phyloP scores from a whole-genome alignment of 768 basidiomycete genomes.

The Boletus insuetus region DNA sequence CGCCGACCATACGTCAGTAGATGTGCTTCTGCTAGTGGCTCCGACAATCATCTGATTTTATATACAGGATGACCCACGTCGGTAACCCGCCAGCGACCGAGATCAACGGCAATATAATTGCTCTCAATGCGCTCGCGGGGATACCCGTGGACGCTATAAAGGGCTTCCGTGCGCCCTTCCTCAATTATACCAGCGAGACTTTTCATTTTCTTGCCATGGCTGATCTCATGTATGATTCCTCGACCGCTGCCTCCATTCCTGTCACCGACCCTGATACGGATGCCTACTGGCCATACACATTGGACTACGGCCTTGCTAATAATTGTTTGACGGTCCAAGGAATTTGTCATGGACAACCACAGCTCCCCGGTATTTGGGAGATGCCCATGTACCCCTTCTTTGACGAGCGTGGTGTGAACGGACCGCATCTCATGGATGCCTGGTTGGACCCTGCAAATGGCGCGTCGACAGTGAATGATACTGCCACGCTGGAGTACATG shows the following conservation, averaged over 20 bases:
- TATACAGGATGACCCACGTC: slow-evolving; percentile 1
- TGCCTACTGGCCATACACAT: slow-evolving; percentile 5
- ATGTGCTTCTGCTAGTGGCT: background rate
- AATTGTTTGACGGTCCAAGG: too few relatives aligned
- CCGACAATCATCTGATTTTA: background rate
- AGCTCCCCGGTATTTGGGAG: too few relatives aligned
- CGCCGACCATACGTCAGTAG: slow-evolving; percentile 3
- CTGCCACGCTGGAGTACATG: too few relatives aligned
- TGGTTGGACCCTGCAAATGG: too few relatives aligned
- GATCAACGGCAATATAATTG: slow-evolving; percentile 1
- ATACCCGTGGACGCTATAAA: background rate
- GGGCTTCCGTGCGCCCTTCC: background rate
- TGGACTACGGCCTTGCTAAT: slow-evolving; percentile 4
- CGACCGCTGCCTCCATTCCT: slow-evolving; percentile 1
- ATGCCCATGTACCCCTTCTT: too few relatives aligned
- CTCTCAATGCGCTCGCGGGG: background rate
- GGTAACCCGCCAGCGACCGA: background rate
- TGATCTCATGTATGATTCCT: background rate
- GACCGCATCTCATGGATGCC: too few relatives aligned
- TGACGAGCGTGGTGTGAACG: too few relatives aligned
- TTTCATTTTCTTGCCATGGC: background rate
- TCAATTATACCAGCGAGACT: background rate
- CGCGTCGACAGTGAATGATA: too few relatives aligned
- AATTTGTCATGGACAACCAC: too few relatives aligned
- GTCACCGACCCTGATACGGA: background rate